These are phyloP conservation scores for Backusella westeae DNA, from an alignment of 192 early-diverging fungal genomes.

Conservation along the genomic window DNA sequence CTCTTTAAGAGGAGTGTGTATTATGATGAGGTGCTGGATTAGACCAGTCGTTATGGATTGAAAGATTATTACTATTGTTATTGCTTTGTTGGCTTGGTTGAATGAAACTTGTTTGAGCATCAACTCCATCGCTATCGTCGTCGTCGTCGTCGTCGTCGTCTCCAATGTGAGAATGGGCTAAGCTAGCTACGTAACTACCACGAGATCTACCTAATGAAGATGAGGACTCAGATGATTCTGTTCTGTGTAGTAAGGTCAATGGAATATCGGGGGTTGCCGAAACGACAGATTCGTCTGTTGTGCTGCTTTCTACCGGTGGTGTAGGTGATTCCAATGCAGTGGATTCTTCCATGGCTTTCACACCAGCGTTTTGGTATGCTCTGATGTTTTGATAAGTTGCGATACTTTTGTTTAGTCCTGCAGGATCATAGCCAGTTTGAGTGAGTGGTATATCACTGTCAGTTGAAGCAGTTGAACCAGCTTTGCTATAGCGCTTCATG, in stretches of 20 bases:
- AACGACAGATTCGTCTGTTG: background rate
- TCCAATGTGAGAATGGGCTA: background rate
- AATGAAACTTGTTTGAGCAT: background rate
- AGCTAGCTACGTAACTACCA: background rate
- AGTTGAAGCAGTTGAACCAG: conserved; percentile 30
- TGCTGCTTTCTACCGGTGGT: background rate
- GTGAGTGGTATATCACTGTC: conserved; percentile 28
- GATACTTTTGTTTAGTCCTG: background rate
- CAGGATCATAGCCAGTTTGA: conserved; percentile 11
- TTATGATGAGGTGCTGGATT: conserved; percentile 22
- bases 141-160: background rate
- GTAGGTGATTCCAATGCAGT: background rate
- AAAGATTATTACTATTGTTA: background rate
- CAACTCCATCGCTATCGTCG: background rate
- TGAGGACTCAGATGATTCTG: conserved; percentile 3
- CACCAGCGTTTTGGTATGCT: background rate
- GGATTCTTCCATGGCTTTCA: background rate
- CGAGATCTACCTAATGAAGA: conserved; percentile 11
- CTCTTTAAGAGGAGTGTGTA: background rate
- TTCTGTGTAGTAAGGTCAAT: background rate
- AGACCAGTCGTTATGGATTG: conserved; percentile 4
- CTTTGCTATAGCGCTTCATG: conserved; percentile 14
- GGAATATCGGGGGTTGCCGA: conserved; percentile 6
- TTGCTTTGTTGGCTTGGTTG: background rate
- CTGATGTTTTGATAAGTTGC: background rate